A percentile compares a stretch with the other conserved stretches of the same genome.
Conservation (phyloP, 208 protist species). For the Jaenimonas drosophilae region DNA sequence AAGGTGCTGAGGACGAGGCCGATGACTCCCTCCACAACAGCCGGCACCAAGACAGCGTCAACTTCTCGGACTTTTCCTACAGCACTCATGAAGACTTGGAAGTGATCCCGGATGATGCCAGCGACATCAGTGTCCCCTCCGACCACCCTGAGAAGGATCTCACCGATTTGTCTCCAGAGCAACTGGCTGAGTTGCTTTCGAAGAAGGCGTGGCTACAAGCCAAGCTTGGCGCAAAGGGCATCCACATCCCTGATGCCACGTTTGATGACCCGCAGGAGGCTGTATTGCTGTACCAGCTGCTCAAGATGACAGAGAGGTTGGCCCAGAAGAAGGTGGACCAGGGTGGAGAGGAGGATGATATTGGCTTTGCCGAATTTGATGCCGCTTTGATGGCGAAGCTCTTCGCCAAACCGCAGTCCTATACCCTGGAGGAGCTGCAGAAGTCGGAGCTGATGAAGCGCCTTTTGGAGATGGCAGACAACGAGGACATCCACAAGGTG, state of each 20-base stretch:
- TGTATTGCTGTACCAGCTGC: constrained; percentile 35
- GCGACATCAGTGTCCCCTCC: too few species aligned
- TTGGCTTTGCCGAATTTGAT: constrained; percentile 17
- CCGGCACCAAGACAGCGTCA: neutral
- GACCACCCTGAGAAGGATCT: neutral
- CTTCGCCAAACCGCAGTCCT: constrained; percentile 17
- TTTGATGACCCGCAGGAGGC: constrained; percentile 26
- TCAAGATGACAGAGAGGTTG: constrained; percentile 19
- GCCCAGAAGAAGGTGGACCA: constrained; percentile 9
- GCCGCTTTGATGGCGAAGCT: constrained; percentile 41
- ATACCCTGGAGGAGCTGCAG: constrained; percentile 44
- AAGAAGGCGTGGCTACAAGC: constrained; percentile 32
- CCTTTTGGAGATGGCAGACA: constrained; percentile 32
- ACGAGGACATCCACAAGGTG: constrained; percentile 6
- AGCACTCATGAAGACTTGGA: constrained; percentile 1
- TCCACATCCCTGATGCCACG: constrained; percentile 19
- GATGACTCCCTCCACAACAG: neutral
- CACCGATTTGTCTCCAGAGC: neutral
- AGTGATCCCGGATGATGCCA: too few species aligned
- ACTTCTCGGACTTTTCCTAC: constrained; percentile 2
- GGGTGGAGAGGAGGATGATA: constrained; percentile 20
- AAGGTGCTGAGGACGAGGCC: neutral
- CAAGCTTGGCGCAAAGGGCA: constrained; percentile 27
- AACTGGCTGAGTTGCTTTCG: constrained; percentile 13
- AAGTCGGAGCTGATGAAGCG: constrained; percentile 32